Percentiles rank a stretch among this genome's conserved stretches.
phyloP scores from a whole-genome alignment of 2,329 filamentous ascomycete species.

The Talaromyces sp. region DNA sequence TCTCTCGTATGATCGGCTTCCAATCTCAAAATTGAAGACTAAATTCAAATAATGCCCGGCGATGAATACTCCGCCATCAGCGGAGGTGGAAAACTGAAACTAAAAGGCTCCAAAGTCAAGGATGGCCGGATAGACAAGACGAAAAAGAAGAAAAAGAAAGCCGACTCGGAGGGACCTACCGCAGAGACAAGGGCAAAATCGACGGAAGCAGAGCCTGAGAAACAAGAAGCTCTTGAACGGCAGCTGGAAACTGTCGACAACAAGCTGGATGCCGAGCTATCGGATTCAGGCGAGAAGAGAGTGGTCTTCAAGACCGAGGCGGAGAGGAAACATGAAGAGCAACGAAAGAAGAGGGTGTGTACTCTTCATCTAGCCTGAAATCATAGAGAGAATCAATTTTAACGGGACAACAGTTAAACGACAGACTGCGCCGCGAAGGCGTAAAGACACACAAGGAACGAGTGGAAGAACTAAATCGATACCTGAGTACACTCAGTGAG shows the following conservation, averaged over 20 bases:
- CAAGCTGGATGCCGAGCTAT: conserved; percentile 3
- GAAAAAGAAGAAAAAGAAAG: conserved; percentile 49
- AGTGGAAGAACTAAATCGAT: conserved; percentile 92
- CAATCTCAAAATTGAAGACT: neutral
- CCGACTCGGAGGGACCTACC: conserved; percentile 16
- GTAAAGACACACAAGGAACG: conserved; percentile 96
- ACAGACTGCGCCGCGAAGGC: conserved; percentile 76
- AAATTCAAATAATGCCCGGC: conserved; percentile 17
- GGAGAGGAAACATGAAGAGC: conserved; percentile 76
- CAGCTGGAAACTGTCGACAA: conserved; percentile 1
- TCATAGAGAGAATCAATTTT: conserved; percentile 3
- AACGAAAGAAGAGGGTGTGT: conserved; percentile 72
- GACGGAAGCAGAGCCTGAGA: neutral
- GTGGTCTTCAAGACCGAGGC: conserved; percentile 71
- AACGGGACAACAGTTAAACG: conserved; percentile 63
- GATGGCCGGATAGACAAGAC: conserved; percentile 44
- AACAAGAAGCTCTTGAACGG: conserved; percentile 18
- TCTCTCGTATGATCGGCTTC: neutral
- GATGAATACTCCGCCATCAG: conserved; percentile 68
- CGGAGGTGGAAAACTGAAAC: conserved; percentile 71
- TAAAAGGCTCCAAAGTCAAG: conserved; percentile 72
- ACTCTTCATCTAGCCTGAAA: neutral
- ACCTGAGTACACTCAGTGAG: conserved; percentile 86
- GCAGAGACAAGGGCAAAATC: neutral
- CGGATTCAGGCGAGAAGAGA: conserved; percentile 25